phyloP scores from a whole-genome alignment of 768 basidiomycete species.

The Kwoniella newhampshirensis region DNA sequence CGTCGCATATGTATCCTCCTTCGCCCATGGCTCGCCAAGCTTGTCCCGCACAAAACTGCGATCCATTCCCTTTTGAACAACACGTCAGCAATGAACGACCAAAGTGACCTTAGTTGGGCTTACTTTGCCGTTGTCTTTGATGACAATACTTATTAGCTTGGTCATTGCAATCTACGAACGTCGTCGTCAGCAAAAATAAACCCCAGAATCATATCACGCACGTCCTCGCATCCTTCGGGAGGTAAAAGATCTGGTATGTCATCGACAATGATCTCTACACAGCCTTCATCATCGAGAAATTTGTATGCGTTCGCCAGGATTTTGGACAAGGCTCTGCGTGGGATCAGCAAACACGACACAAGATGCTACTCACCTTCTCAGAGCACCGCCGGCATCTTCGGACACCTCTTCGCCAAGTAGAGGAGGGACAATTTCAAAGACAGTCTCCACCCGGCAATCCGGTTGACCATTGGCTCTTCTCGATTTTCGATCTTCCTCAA shows the following conservation, averaged over 20 bases:
- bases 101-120: too few species aligned
- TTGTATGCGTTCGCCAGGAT: slow-evolving; percentile 47
- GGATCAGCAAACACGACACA: background rate
- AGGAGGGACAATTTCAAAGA: slow-evolving; percentile 48
- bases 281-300: slow-evolving; percentile 47
- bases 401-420: slow-evolving; percentile 39
- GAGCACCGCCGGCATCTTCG: slow-evolving; percentile 46
- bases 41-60: slow-evolving; percentile 25
- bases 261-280: slow-evolving; percentile 44
- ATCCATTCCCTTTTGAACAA: slow-evolving; percentile 26
- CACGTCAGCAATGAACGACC: slow-evolving; percentile 1
- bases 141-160: slow-evolving; percentile 41
- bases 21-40: slow-evolving; percentile 46
- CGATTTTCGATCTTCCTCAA: slow-evolving; percentile 29
- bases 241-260: slow-evolving; percentile 33
- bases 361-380: slow-evolving; percentile 30
- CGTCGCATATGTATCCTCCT: slow-evolving; percentile 40
- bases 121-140: slow-evolving; percentile 37
- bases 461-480: slow-evolving; percentile 30
- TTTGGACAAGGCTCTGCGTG: slow-evolving; percentile 34
- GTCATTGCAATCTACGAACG: slow-evolving; percentile 26
- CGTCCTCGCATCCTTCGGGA: slow-evolving; percentile 42
- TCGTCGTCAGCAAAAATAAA: background rate
- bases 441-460: slow-evolving; percentile 33
- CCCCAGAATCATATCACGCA: too few species aligned